Conservation (phyloP, 306 rosid genomes). For the Betula pendula region DNA sequence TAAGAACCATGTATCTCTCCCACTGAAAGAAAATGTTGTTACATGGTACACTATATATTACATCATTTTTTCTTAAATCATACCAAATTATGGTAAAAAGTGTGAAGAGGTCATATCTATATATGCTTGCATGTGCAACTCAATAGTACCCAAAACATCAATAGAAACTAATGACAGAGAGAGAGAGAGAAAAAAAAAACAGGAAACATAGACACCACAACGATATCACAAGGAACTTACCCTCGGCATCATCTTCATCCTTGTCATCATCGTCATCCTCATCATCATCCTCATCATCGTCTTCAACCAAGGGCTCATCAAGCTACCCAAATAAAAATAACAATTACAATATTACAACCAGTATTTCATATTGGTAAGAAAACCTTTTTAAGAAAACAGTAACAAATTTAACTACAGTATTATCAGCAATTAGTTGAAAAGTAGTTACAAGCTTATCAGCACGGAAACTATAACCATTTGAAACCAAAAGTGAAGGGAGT, state of each 20-base stretch:
- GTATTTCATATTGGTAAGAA: not conserved
- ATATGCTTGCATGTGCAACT: not conserved
- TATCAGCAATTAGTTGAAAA: not conserved
- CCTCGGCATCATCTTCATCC: slow-evolving; percentile 68
- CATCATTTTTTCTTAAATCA: not conserved
- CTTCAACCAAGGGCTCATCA: slow-evolving; percentile 80
- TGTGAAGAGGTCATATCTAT: not conserved
- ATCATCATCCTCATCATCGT: slow-evolving; percentile 67
- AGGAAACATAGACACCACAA: not conserved
- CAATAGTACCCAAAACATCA: not conserved
- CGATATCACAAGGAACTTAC: slow-evolving; percentile 40
- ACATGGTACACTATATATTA: not conserved
- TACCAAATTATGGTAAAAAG: not conserved
- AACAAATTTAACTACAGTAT: not conserved
- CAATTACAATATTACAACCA: not conserved
- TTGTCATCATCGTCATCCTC: slow-evolving; percentile 68
- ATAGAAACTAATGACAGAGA: not conserved
- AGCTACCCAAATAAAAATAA: slow-evolving; percentile 35
- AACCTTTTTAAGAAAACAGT: not conserved
- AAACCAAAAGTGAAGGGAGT: not conserved
- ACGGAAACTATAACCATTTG: not conserved
- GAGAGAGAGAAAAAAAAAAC: too few species aligned
- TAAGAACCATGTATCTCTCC: not conserved
- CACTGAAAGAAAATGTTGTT: not conserved
- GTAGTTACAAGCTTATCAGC: not conserved